Conservation (phyloP, 441 rosid species). For the Gossypium laxum region DNA sequence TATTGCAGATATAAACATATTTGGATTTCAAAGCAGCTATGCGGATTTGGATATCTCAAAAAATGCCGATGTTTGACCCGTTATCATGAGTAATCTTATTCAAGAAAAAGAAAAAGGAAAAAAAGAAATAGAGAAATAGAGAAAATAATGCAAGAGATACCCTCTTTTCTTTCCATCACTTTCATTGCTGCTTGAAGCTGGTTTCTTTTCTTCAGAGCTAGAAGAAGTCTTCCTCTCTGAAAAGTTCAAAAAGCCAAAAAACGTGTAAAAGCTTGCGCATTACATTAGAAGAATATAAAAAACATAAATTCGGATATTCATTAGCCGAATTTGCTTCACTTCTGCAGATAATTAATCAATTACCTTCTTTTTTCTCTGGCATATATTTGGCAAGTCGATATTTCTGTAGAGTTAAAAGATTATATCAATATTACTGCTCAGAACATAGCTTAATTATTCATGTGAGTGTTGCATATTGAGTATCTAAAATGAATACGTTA, state of each 20-base stretch:
- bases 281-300: not conserved
- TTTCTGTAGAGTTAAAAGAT: conserved; percentile 51
- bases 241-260: not conserved
- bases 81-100: not conserved
- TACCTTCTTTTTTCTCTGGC: conserved; percentile 85
- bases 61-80: no score
- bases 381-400: conserved; percentile 80
- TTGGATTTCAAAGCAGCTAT: no score
- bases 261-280: not conserved
- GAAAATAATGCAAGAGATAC: conserved; percentile 23
- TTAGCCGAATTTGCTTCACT: no score
- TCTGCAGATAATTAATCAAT: not conserved
- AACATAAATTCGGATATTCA: no score
- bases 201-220: conserved; percentile 48
- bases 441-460: not conserved
- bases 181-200: conserved; percentile 33
- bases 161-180: conserved; percentile 46
- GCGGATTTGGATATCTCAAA: not conserved
- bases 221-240: conserved; percentile 45
- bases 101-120: conserved; percentile 10
- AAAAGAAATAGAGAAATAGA: not conserved
- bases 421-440: conserved; percentile 6
- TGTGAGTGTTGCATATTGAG: not conserved
- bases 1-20: no score
- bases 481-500: not conserved